These are phyloP conservation scores for Trypanosoma congolense DNA, from an alignment of 208 protist species.

Conservation along the genomic window DNA sequence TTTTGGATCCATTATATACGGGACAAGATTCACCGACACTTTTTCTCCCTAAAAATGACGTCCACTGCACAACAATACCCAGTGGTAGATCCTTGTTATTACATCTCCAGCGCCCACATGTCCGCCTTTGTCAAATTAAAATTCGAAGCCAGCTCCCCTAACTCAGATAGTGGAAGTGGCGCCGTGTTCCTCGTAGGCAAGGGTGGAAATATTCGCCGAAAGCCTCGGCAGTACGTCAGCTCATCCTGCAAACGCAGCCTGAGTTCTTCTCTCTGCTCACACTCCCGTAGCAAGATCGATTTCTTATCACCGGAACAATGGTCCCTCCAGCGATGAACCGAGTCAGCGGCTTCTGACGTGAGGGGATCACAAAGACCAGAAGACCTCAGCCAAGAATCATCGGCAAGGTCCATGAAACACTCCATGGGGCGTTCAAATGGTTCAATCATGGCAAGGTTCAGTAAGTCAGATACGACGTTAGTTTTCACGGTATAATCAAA, in stretches of 20 bases:
- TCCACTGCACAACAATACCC: no score
- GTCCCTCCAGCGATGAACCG: conserved; percentile 8
- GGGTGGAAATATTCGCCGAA: conserved; percentile 79
- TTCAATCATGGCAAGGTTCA: conserved; percentile 83
- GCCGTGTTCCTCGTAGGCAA: background rate
- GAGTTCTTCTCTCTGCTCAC: conserved; percentile 43
- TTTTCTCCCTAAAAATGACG: no score
- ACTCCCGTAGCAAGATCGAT: conserved; percentile 2
- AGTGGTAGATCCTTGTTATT: conserved; percentile 4
- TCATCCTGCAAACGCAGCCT: conserved; percentile 57
- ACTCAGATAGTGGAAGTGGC: conserved; percentile 13
- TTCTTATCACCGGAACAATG: background rate
- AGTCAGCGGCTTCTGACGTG: conserved; percentile 9
- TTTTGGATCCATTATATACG: no score
- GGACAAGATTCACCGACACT: no score
- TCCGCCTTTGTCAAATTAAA: conserved; percentile 21
- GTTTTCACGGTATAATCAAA: conserved; percentile 88
- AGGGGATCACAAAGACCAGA: conserved; percentile 17
- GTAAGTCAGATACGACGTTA: conserved; percentile 78
- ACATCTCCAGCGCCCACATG: conserved; percentile 26
- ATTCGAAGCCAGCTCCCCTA: conserved; percentile 4
- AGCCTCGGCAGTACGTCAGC: conserved; percentile 57
- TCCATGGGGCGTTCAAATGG: conserved; percentile 49
- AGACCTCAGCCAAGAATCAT: conserved; percentile 1
- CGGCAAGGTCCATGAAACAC: conserved; percentile 15